Percentiles rank a stretch among this genome's conserved stretches.
These are phyloP conservation scores for Hexamita inflata DNA, from an alignment of 208 protist genomes.

Conservation along the genomic window DNA sequence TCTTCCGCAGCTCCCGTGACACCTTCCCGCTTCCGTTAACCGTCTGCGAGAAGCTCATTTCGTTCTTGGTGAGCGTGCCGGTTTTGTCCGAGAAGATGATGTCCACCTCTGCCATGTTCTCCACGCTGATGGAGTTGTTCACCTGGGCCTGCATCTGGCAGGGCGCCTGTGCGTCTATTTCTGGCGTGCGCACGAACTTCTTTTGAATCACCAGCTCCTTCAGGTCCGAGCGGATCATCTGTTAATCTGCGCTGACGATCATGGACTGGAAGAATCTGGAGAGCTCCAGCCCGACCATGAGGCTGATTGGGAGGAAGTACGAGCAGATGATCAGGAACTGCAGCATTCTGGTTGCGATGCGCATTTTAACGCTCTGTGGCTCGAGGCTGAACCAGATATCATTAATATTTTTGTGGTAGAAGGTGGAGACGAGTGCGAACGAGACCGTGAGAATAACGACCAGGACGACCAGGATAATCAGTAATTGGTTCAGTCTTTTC, in stretches of 20 bases:
- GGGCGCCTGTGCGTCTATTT: background rate
- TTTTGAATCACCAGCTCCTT: too few relatives aligned
- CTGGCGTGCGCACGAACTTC: background rate
- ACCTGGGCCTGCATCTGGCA: background rate
- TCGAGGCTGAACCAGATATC: background rate
- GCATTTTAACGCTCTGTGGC: background rate
- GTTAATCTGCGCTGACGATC: background rate
- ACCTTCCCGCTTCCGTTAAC: background rate
- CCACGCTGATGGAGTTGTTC: conserved; percentile 34
- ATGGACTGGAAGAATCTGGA: background rate
- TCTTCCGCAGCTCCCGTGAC: too few relatives aligned
- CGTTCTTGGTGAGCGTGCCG: conserved; percentile 88
- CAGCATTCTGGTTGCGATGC: background rate
- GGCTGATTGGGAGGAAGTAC: conserved; percentile 9
- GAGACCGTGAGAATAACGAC: background rate
- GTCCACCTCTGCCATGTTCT: conserved; percentile 84
- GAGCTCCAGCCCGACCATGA: background rate
- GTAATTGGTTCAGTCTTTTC: background rate
- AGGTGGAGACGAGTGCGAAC: background rate
- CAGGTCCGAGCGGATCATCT: background rate
- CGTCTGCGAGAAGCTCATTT: conserved; percentile 57
- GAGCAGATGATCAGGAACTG: conserved; percentile 9
- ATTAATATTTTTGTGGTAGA: too few relatives aligned
- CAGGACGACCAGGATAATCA: background rate
- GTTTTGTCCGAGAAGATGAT: conserved; percentile 94